A percentile compares a stretch with the other conserved stretches of the same genome.
phyloP scores from a whole-genome alignment of 495 filamentous ascomycete species.

The Aspergillus nanangensis region DNA sequence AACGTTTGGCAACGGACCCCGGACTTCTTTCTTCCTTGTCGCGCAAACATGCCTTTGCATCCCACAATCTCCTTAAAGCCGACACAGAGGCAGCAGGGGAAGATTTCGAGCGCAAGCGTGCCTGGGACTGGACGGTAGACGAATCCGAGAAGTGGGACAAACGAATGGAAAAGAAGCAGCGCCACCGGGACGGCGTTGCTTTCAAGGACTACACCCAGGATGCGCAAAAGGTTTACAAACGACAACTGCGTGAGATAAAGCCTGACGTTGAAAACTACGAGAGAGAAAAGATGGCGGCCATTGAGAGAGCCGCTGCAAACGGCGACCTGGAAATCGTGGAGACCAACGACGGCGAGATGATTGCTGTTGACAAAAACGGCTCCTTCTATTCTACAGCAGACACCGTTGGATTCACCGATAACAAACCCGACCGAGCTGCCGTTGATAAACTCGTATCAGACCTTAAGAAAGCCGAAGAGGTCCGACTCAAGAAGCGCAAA shows the following conservation, averaged over 20 bases:
- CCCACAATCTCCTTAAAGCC: conserved; percentile 89
- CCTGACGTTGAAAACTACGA: conserved; percentile 77
- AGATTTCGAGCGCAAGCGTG: conserved; percentile 95
- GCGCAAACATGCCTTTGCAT: conserved; percentile 78
- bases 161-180: conserved; percentile 78
- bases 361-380: conserved; percentile 86
- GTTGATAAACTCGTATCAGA: conserved; percentile 85
- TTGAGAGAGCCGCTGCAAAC: conserved; percentile 74
- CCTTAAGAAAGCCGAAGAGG: conserved; percentile 83
- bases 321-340: conserved; percentile 90
- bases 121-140: conserved; percentile 97
- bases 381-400: conserved; percentile 86
- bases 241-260: conserved; percentile 71
- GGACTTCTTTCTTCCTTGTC: conserved; percentile 64
- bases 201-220: conserved; percentile 89
- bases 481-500: conserved; percentile 74
- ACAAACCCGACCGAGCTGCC: conserved; percentile 84
- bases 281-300: conserved; percentile 73
- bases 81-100: conserved; percentile 79
- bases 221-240: conserved; percentile 87
- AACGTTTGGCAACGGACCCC: conserved; percentile 73
- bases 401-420: conserved; percentile 72
- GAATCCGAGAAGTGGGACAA: conserved; percentile 93
- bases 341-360: conserved; percentile 88
- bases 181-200: conserved; percentile 76